A percentile compares a stretch with the other conserved stretches of the same genome.
phyloP scores from a whole-genome alignment of 2,329 filamentous ascomycete species.

The Nemania diffusa region DNA sequence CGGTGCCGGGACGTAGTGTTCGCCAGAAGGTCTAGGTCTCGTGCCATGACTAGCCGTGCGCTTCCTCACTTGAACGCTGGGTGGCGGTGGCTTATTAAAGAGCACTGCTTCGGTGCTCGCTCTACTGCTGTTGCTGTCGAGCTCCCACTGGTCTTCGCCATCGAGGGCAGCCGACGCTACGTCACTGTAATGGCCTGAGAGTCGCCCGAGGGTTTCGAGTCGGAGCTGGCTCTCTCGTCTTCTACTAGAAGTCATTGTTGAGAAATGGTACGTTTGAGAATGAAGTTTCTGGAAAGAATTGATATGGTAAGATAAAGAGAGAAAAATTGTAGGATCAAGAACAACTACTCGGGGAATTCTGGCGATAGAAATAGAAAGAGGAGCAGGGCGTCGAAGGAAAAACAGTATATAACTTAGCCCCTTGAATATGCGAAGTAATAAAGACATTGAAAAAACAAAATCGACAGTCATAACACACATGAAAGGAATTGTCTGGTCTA shows the following conservation, averaged over 20 bases:
- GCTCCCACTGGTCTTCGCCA: not conserved
- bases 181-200: conserved; percentile 35
- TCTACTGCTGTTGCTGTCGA: conserved; percentile 4
- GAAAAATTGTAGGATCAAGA: not conserved
- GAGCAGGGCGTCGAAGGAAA: not conserved
- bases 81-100: conserved; percentile 29
- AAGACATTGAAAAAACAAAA: not conserved
- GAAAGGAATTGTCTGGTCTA: not conserved
- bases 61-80: conserved; percentile 1
- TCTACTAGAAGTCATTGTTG: not conserved
- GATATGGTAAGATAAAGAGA: too few species aligned
- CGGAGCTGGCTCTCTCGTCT: conserved; percentile 32
- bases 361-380: not conserved
- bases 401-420: not conserved
- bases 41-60: not conserved
- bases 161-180: not conserved
- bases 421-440: not conserved
- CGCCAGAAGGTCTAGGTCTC: not conserved
- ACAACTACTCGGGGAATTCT: not conserved
- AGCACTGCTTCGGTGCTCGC: conserved; percentile 26
- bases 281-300: not conserved
- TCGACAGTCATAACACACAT: not conserved
- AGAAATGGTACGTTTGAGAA: not conserved
- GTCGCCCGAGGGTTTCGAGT: conserved; percentile 33
- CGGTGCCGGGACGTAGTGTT: too few species aligned